These are phyloP conservation scores for Fonsecaea monophora DNA, from an alignment of 2,329 filamentous ascomycete genomes.

Conservation along the genomic window DNA sequence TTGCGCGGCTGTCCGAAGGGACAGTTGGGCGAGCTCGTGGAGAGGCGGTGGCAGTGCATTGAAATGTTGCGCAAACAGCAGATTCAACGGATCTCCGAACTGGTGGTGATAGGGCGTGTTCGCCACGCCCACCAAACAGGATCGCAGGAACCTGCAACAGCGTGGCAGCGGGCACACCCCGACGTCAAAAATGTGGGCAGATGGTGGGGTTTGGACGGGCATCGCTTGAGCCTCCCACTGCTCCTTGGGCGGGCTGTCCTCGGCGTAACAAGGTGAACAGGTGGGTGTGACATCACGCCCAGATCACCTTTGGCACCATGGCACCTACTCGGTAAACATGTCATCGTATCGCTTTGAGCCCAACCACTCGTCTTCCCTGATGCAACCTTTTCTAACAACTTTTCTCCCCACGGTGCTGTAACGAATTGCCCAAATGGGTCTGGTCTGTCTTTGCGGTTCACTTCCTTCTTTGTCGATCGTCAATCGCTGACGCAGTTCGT, in stretches of 20 bases:
- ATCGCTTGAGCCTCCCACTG: background rate
- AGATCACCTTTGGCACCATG: background rate
- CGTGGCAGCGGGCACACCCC: background rate
- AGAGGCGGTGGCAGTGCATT: conserved; percentile 24
- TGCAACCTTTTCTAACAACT: background rate
- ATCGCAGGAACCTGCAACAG: background rate
- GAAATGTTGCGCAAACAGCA: conserved; percentile 11
- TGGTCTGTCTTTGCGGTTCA: background rate
- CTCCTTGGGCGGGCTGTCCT: background rate
- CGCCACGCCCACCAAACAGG: background rate
- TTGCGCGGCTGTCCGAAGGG: conserved; percentile 7
- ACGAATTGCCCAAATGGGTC: background rate
- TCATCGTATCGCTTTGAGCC: background rate
- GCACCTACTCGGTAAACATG: background rate
- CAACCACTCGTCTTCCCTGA: background rate
- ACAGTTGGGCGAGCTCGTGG: background rate
- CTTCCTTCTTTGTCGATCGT: background rate
- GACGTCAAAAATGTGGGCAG: conserved; percentile 6
- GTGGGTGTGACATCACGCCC: conserved; percentile 4
- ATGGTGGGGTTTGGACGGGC: background rate
- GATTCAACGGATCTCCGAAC: conserved; percentile 2
- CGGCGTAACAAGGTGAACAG: background rate
- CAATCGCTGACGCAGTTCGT: background rate
- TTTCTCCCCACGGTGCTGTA: background rate
- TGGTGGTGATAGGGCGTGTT: too few species aligned